Percentiles rank a stretch among this genome's conserved stretches.
phyloP scores from a whole-genome alignment of 768 basidiomycete species.

The Paxillus rubicundulus region DNA sequence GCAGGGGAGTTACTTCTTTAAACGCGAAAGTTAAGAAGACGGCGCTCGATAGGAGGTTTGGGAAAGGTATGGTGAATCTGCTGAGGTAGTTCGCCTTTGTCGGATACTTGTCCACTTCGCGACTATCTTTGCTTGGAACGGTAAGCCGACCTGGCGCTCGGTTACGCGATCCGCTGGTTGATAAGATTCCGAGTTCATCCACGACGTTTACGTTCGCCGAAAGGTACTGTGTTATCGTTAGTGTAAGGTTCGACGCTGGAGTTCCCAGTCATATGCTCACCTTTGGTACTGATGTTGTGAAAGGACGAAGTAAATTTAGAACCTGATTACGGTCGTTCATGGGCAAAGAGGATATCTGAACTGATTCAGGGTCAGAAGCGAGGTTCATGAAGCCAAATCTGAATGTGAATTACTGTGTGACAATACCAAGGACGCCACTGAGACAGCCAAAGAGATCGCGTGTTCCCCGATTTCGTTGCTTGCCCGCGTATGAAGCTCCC shows the following conservation, averaged over 20 bases:
- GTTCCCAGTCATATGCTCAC: conserved; percentile 23
- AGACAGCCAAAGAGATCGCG: conserved; percentile 26
- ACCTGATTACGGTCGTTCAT: conserved; percentile 40
- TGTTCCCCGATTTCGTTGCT: conserved; percentile 9
- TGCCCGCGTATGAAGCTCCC: conserved; percentile 11
- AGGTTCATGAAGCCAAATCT: conserved; percentile 21
- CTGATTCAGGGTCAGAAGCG: conserved; percentile 31
- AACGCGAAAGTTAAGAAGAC: conserved; percentile 54
- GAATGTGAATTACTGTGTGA: conserved; percentile 35
- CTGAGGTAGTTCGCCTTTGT: conserved; percentile 19
- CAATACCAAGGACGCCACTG: conserved; percentile 35
- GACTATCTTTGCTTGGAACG: conserved; percentile 6
- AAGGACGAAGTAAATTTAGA: conserved; percentile 41
- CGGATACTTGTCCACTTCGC: conserved; percentile 9
- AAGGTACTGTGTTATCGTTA: conserved; percentile 24
- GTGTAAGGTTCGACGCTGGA: conserved; percentile 7
- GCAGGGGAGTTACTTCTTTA: conserved; percentile 43
- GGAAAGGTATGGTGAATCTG: conserved; percentile 26
- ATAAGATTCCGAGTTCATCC: conserved; percentile 14
- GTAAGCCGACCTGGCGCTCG: conserved; percentile 14
- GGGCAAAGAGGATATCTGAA: conserved; percentile 38
- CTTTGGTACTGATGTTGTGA: conserved; percentile 29
- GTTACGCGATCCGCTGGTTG: conserved; percentile 20
- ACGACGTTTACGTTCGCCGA: conserved; percentile 27
- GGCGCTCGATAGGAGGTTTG: conserved; percentile 42